A percentile compares a stretch with the other conserved stretches of the same genome.
Conservation (phyloP, 805 yeast species). For the Sugiyamaella chiloensis region DNA sequence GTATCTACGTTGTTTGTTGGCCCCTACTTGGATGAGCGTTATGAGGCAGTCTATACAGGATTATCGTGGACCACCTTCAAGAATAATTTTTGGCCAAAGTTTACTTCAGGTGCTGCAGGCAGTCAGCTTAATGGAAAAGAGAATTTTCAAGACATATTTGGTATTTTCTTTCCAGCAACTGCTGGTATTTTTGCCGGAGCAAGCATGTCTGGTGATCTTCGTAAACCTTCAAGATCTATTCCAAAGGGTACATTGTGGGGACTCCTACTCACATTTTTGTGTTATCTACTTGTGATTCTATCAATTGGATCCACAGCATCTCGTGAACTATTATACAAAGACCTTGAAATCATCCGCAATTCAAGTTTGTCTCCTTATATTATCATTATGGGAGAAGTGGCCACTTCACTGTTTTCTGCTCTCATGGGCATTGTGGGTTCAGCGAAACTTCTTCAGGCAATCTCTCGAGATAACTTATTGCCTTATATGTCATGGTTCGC, state of each 20-base stretch:
- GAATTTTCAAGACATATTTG: conserved; percentile 81
- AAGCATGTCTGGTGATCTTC: conserved; percentile 93
- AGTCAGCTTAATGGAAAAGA: conserved; percentile 61
- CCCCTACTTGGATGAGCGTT: conserved; percentile 46
- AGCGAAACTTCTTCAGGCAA: conserved; percentile 85
- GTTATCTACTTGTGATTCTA: conserved; percentile 76
- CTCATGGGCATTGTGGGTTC: conserved; percentile 97
- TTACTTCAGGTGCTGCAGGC: conserved; percentile 92
- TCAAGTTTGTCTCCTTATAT: conserved; percentile 65
- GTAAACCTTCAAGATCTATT: conserved; percentile 80
- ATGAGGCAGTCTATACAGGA: conserved; percentile 58
- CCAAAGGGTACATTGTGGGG: conserved; percentile 95
- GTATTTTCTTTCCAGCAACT: conserved; percentile 96
- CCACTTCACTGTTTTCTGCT: conserved; percentile 88
- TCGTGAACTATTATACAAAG: conserved; percentile 68
- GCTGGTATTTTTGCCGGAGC: conserved; percentile 99
- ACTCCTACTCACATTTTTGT: conserved; percentile 65
- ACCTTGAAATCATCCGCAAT: conserved; percentile 82
- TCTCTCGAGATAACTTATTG: conserved; percentile 81
- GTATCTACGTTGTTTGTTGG: conserved; percentile 62
- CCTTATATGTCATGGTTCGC: conserved; percentile 70
- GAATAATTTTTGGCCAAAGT: conserved; percentile 70
- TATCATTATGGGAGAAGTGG: conserved; percentile 82
- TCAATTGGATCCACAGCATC: conserved; percentile 80
- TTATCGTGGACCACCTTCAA: conserved; percentile 62